Evolutionary conservation across 768 basidiomycete species (phyloP), one percentile per base, ranked within the genome.

Genomic region (Leucocoprinus sp.): DNA sequence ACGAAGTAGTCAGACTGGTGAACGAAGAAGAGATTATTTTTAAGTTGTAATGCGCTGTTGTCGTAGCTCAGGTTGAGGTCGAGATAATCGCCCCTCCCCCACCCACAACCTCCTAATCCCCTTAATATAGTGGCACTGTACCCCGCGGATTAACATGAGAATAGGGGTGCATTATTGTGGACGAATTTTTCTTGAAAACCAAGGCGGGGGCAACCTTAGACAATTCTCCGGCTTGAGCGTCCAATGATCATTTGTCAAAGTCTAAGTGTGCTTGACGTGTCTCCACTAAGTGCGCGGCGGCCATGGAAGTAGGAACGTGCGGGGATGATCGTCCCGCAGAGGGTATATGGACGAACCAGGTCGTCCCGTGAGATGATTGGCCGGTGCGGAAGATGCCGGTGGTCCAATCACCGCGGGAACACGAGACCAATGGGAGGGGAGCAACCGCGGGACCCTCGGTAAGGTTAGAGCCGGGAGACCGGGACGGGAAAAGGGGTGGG

Each of bases 371-470:
- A n/a, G n/a, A n/a, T n/a, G n/a, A n/a, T n/a, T n/a, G n/a, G n/a
- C n/a, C n/a, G n/a, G n/a, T 33, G 17, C 49, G 49, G 49, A 34
- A 21, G 11, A 19, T 44, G 37, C 49, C 49, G 49, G 21, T 26
- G 48, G 29, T 24, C 28, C 37, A 48, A 48, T 45, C 34, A 35
- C 43, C 34, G 43, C 43, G 34, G 34, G 23, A 37, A 37, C 50
- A 47, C 41, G 14, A 49, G 49, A 48, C 36, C 38, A 37, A 27
- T 38, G 22, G 34, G 23, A 44, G 50, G 38, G 26, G 44, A 38
- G 51, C 3, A 48, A 53, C 60, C 60, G 62, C 60, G 58, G 58
- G 48, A 50, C 57, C n/a, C 54, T 56, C 54, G 56, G 56, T 51
- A 31, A 29, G 38, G 35, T 26, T 37, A 50, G 50, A 45, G 50